These are phyloP conservation scores for Tolypocladium tundrense DNA, from an alignment of 2,329 filamentous ascomycete genomes.

Conservation along the genomic window DNA sequence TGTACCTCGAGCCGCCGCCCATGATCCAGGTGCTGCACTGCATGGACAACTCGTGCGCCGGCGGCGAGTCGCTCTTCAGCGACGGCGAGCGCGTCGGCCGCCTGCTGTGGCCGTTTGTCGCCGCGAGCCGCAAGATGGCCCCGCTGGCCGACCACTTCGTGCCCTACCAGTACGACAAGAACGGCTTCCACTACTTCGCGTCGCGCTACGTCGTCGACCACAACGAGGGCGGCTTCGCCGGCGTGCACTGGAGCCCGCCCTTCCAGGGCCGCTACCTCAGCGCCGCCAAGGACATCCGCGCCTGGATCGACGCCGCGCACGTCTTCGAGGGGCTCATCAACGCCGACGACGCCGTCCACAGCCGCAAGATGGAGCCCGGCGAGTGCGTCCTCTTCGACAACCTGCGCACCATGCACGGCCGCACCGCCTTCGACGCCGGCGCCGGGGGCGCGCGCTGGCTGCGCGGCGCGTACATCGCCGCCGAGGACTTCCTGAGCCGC, in stretches of 20 bases:
- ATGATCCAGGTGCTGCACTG: slow-evolving; percentile 85
- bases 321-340: slow-evolving; percentile 53
- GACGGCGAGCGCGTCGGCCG: slow-evolving; percentile 57
- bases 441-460: slow-evolving; percentile 64
- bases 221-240: slow-evolving; percentile 11
- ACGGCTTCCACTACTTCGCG: slow-evolving; percentile 52
- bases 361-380: slow-evolving; percentile 66
- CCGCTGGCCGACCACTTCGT: slow-evolving; percentile 22
- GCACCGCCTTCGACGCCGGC: slow-evolving; percentile 58
- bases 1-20: slow-evolving; percentile 74
- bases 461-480: slow-evolving; percentile 72
- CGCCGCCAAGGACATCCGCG: slow-evolving; percentile 10
- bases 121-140: slow-evolving; percentile 1
- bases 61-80: slow-evolving; percentile 79
- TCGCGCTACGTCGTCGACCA: slow-evolving; percentile 42
- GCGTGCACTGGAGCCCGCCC: slow-evolving; percentile 60
- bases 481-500: slow-evolving; percentile 31
- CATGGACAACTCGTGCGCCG: slow-evolving; percentile 65
- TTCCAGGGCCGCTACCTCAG: slow-evolving; percentile 53
- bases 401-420: slow-evolving; percentile 70
- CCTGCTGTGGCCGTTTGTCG: slow-evolving; percentile 17
- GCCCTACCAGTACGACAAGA: slow-evolving; percentile 60
- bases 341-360: slow-evolving; percentile 45
- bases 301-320: slow-evolving; percentile 39
- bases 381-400: slow-evolving; percentile 96